phyloP scores from a whole-genome alignment of 805 yeast species.

The Lipomyces mesembrius region DNA sequence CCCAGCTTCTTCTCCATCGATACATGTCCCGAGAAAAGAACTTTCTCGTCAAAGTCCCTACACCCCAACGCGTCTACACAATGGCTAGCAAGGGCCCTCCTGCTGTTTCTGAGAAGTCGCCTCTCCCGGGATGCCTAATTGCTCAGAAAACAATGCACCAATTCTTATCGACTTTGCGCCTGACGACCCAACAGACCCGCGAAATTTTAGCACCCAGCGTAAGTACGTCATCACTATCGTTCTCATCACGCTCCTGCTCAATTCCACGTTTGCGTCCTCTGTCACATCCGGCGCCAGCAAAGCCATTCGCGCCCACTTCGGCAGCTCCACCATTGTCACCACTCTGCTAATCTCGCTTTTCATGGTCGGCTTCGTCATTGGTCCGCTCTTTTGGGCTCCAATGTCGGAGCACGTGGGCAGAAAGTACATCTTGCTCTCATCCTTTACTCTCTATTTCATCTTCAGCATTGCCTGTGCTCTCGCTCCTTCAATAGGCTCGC shows the following conservation, averaged over 20 bases:
- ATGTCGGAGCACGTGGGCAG: slow-evolving; percentile 83
- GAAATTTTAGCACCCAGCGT: slow-evolving; percentile 19
- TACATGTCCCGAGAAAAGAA: slow-evolving; percentile 20
- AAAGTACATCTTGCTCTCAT: slow-evolving; percentile 77
- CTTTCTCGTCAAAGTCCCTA: not conserved
- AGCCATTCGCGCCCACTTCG: slow-evolving; percentile 52
- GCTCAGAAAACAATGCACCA: slow-evolving; percentile 18
- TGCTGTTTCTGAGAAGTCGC: too few relatives aligned
- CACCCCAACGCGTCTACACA: too few relatives aligned
- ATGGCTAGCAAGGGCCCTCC: too few relatives aligned
- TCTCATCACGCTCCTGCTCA: slow-evolving; percentile 17
- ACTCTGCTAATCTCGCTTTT: slow-evolving; percentile 60
- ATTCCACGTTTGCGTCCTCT: slow-evolving; percentile 34
- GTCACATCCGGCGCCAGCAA: slow-evolving; percentile 27
- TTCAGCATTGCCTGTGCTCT: slow-evolving; percentile 82
- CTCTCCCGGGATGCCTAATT: too few relatives aligned
- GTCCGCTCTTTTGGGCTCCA: slow-evolving; percentile 90
- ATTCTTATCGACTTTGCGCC: slow-evolving; percentile 30
- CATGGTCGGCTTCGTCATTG: slow-evolving; percentile 78
- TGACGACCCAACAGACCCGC: slow-evolving; percentile 31
- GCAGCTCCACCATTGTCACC: slow-evolving; percentile 50
- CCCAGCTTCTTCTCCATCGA: slow-evolving; percentile 29
- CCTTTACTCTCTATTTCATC: slow-evolving; percentile 71
- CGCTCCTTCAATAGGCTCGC: slow-evolving; percentile 54
- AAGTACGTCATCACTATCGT: slow-evolving; percentile 15